These are phyloP conservation scores for Claviceps fusiformis DNA, from an alignment of 2,329 filamentous ascomycete genomes.

Conservation along the genomic window DNA sequence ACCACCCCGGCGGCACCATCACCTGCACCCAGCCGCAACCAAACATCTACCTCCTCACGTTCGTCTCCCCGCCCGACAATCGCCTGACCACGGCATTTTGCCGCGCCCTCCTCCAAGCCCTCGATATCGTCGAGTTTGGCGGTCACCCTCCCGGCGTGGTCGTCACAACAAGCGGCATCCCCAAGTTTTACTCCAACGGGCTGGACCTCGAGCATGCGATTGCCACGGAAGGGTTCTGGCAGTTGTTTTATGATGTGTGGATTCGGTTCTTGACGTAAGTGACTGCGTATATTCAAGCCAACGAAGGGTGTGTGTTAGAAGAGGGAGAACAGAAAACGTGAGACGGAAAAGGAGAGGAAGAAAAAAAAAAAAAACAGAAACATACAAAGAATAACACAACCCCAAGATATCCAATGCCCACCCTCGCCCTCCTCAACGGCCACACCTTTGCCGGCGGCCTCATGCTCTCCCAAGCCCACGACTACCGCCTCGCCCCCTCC, in stretches of 20 bases:
- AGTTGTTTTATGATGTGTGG: constrained; percentile 52
- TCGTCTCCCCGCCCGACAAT: constrained; percentile 61
- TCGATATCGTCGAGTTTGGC: constrained; percentile 60
- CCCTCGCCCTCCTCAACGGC: constrained; percentile 63
- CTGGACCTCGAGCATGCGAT: constrained; percentile 61
- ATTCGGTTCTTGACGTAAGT: constrained; percentile 34
- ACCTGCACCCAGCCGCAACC: constrained; percentile 46
- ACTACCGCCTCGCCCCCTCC: constrained; percentile 68
- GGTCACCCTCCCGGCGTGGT: constrained; percentile 55
- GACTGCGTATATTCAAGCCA: not conserved
- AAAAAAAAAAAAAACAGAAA: not conserved
- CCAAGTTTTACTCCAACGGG: constrained; percentile 74
- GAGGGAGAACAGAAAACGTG: not conserved
- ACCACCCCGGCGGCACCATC: constrained; percentile 42
- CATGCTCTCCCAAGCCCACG: constrained; percentile 61
- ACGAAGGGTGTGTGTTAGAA: too few species aligned
- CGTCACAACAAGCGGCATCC: constrained; percentile 59
- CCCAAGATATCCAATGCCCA: constrained; percentile 70
- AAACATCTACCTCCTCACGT: constrained; percentile 58
- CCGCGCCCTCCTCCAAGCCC: constrained; percentile 51
- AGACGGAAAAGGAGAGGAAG: not conserved
- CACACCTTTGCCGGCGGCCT: constrained; percentile 74
- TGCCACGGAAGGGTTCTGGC: constrained; percentile 46
- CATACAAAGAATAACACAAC: constrained; percentile 44
- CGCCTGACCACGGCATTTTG: constrained; percentile 57